Conservation (phyloP, 441 rosid species). For the Bocquillonia castaneifolia region DNA sequence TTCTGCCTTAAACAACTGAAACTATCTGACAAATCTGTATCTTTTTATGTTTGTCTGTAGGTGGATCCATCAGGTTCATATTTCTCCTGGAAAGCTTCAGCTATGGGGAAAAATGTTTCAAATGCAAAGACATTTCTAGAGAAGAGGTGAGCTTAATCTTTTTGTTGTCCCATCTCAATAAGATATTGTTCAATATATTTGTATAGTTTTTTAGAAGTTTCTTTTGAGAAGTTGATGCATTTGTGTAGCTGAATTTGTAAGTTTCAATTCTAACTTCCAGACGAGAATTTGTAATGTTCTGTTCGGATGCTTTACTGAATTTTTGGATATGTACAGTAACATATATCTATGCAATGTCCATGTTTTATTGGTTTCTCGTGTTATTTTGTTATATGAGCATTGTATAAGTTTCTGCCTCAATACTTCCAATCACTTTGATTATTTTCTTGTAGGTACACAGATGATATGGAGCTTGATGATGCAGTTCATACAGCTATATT, state of each 20-base stretch:
- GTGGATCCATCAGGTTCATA: constrained; percentile 99
- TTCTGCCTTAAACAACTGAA: background rate
- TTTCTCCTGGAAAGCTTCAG: constrained; percentile 99
- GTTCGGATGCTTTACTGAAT: too few species aligned
- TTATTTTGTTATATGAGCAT: background rate
- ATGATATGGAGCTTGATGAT: constrained; percentile 99
- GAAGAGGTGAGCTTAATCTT: constrained; percentile 55
- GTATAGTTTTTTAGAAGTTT: too few species aligned
- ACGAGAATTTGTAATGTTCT: too few species aligned
- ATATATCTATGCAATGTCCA: background rate
- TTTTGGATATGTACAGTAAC: background rate
- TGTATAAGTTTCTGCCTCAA: too few species aligned
- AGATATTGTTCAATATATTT: background rate
- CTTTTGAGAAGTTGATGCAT: too few species aligned
- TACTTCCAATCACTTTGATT: background rate
- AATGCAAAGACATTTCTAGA: constrained; percentile 98
- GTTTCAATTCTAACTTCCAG: background rate
- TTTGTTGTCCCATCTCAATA: background rate
- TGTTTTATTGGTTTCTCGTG: background rate
- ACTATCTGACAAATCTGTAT: background rate
- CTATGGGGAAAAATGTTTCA: constrained; percentile 97
- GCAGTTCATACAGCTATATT: constrained; percentile 97
- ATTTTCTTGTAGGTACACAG: constrained; percentile 56
- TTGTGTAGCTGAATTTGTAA: background rate
- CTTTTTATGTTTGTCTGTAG: constrained; percentile 30